Base-by-base conservation (phyloP, 331 rosid species). In the Malus hybrid region DNA sequence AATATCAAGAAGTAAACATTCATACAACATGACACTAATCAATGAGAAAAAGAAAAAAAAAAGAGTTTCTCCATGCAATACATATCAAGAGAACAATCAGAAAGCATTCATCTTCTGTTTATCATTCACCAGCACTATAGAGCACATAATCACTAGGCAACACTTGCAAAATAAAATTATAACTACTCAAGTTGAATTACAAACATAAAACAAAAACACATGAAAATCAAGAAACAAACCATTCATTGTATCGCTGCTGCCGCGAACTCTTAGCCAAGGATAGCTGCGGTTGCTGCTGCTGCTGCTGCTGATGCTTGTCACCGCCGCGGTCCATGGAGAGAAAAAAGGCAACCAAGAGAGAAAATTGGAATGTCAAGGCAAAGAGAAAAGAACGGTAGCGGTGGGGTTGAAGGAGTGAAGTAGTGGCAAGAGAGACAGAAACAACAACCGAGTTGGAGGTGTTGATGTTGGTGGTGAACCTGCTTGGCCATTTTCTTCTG, bases 201-300 rank as follows among this genome's bases (percentile, higher is more conserved):
- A 74, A 52, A 44, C 48, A 76, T 2, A 39, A 39, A 39, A 71
- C 60, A 63, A n/a, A 64, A 50, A 55, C n/a, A 61, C 65, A 32
- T 14, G 9, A 14, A 59, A 74, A 78, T 50, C 31, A 71, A 56
- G 56, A 78, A 83, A 87, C 93, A 73, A 84, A 95, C 99, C 99
- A 95, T 88, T 95, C 99, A 70, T 83, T 91, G 93, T 81, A 87
- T 71, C 93, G 82, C 42, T 90, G 96, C 64, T 90, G 98, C 76
- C 91, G 80, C 7, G 88, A 85, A 74, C 85, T 86, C 93, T 90
- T 92, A 46, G 91, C 80, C 84, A 86, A 71, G 66, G 98, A 87
- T 76, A 84, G 73, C 80, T 89, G 96, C 67, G 88, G 92, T 69
- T 83, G 89, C 54, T 77, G 85, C 80, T 89, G 96, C 75, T 90